A percentile compares a stretch with the other conserved stretches of the same genome.
These are phyloP conservation scores for Baudoinia panamericana DNA, from an alignment of 495 filamentous ascomycete species.

Conservation along the genomic window DNA sequence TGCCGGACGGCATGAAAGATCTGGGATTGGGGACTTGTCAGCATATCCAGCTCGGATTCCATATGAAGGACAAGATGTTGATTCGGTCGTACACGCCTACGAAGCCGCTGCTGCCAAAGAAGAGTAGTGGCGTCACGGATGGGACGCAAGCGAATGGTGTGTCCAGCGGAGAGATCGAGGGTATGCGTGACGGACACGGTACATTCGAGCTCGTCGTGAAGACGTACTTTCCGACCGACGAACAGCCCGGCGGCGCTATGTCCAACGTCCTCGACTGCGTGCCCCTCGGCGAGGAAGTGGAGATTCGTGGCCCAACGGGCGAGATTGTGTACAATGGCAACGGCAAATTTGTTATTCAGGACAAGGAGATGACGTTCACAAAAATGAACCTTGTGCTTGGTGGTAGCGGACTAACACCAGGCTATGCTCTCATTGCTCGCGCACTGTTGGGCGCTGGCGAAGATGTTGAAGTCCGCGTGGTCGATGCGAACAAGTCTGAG, in stretches of 20 bases:
- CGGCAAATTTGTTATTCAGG: constrained; percentile 18
- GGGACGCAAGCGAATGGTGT: not conserved
- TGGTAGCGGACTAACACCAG: constrained; percentile 25
- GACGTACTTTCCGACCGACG: constrained; percentile 21
- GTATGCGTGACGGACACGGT: constrained; percentile 12
- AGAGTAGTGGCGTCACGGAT: no score
- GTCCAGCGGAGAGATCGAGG: not conserved
- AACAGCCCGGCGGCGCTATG: constrained; percentile 24
- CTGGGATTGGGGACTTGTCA: constrained; percentile 28
- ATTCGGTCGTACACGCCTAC: constrained; percentile 25
- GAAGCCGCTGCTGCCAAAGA: constrained; percentile 19
- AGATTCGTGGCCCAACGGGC: constrained; percentile 20
- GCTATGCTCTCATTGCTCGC: constrained; percentile 27
- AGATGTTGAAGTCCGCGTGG: constrained; percentile 22
- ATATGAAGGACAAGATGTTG: constrained; percentile 24
- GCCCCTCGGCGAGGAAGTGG: constrained; percentile 22
- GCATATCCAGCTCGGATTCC: constrained; percentile 28
- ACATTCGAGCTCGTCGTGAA: constrained; percentile 22
- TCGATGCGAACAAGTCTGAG: constrained; percentile 33
- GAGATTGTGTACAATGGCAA: constrained; percentile 21
- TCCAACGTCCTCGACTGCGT: constrained; percentile 24
- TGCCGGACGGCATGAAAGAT: constrained; percentile 16
- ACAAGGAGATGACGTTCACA: constrained; percentile 15
- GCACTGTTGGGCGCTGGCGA: constrained; percentile 19
- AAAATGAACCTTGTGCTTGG: constrained; percentile 19